These are phyloP conservation scores for Russula dissimulans DNA, from an alignment of 768 basidiomycete genomes.

Conservation along the genomic window DNA sequence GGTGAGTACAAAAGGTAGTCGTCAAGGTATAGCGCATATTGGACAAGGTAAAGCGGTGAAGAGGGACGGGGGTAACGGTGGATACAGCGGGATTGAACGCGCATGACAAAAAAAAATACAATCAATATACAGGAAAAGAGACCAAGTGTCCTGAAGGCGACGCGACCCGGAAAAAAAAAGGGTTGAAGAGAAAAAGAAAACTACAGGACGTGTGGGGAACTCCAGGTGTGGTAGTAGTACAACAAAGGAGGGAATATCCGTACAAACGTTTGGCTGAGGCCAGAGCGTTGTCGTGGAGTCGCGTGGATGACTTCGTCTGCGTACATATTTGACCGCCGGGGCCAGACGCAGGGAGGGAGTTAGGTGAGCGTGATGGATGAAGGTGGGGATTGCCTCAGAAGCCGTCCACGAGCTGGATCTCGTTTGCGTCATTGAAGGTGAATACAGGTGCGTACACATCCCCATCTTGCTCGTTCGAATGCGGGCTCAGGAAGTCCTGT, in stretches of 20 bases:
- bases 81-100: constrained; percentile 18
- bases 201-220: constrained; percentile 11
- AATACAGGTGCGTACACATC: constrained; percentile 15
- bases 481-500: constrained; percentile 1
- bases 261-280: constrained; percentile 1
- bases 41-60: constrained; percentile 3
- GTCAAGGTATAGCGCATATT: constrained; percentile 15
- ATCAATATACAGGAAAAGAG: constrained; percentile 17
- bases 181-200: not conserved
- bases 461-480: constrained; percentile 5
- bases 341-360: not conserved
- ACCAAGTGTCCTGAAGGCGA: constrained; percentile 11
- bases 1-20: constrained; percentile 15
- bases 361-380: not conserved
- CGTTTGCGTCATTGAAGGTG: constrained; percentile 14
- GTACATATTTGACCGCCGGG: constrained; percentile 9
- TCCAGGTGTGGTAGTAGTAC: constrained; percentile 13
- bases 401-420: constrained; percentile 11
- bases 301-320: constrained; percentile 6
- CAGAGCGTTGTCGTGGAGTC: not conserved
- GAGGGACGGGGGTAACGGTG: not conserved
- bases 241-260: constrained; percentile 9
- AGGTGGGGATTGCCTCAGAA: not conserved
- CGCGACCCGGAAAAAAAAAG: constrained; percentile 8
- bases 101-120: constrained; percentile 17